Evolutionary conservation across 2,329 filamentous ascomycete genomes (phyloP), one percentile per base, ranked within the genome.

Genomic region (Didymella keratinophila): DNA sequence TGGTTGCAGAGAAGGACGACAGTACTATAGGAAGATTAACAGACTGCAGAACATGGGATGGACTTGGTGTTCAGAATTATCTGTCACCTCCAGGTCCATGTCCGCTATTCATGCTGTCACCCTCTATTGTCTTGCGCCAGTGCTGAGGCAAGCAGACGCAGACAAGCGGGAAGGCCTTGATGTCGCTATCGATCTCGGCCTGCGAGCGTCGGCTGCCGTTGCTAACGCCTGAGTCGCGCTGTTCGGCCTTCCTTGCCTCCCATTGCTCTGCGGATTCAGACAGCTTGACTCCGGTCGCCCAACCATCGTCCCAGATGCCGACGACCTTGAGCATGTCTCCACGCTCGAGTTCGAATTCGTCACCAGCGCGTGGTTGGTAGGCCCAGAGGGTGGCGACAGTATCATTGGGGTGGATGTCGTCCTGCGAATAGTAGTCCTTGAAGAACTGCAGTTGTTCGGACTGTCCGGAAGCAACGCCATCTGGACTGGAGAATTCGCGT

Each of bases 231-330:
- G 94, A 98, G 78, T 99, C 95, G 61, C 95, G 87, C 73, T 96
- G 93, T 32, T 87, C 81, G 70, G 91, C 88, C 69, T 87, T 86
- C 63, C 89, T 85, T 42, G 85, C 84, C 68, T 96, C 91, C 88
- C 92, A 97, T 64, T 97, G 92, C 61, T 98, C 94, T 2, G 93
- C 93, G 54, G 87, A 85, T 69, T 96, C 91, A 52, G 89, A 84
- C 55, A 96, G 81, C 73, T 96, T 84, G 54, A 97, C 85, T 69
- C 95, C 95, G 1, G 95, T 99, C 11, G 95, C 95, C 95, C 95
- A 99, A 45, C 95, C 95, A 75, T 99, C 95, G 71, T 99, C 95
- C 95, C 95, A 99, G 66, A 99, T 99, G 62, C 95, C 95, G 30
- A 98, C 90, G 14, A 99, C 89, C 80, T 97, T 98, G 71, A 99